Evolutionary conservation across 768 basidiomycete species (phyloP).

Genomic region (Trichaptum fuscoviolaceum): DNA sequence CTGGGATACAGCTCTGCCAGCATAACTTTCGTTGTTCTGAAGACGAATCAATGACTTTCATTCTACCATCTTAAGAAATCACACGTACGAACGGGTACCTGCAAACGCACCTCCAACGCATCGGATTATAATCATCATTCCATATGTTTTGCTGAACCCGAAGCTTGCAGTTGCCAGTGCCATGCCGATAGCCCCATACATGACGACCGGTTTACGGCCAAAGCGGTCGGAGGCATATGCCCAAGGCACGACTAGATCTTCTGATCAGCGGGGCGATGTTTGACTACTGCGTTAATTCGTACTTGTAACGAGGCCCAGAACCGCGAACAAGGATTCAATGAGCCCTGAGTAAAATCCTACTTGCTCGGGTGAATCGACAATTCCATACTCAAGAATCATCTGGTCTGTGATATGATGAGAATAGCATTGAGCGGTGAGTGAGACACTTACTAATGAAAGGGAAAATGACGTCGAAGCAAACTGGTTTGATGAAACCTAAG

Average conservation of each 20-base stretch:
- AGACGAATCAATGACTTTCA: background rate
- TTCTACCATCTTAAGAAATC: background rate
- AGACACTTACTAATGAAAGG: background rate
- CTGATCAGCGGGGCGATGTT: slow-evolving; percentile 53
- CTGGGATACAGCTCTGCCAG: background rate
- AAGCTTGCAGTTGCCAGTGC: slow-evolving; percentile 47
- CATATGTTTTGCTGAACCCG: slow-evolving; percentile 48
- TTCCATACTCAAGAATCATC: slow-evolving; percentile 51
- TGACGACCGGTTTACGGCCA: slow-evolving; percentile 62
- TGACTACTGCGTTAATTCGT: background rate
- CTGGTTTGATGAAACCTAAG: background rate
- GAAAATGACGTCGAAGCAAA: background rate
- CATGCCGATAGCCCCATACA: slow-evolving; percentile 46
- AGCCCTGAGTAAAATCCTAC: slow-evolving; percentile 68
- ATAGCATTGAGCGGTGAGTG: no score
- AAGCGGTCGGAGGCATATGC: slow-evolving; percentile 18
- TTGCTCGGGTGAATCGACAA: slow-evolving; percentile 52
- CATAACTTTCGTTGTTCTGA: background rate
- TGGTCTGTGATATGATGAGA: slow-evolving; percentile 28
- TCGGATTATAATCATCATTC: slow-evolving; percentile 36
- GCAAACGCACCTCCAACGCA: slow-evolving; percentile 46
- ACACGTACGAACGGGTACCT: background rate
- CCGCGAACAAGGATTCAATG: slow-evolving; percentile 37
- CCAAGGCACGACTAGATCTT: slow-evolving; percentile 8
- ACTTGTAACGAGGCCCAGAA: slow-evolving; percentile 7